Evolutionary conservation across 352 stramenopile genomes (phyloP), one percentile per base, ranked within the genome.

Genomic region (Phytophthora nicotianae): DNA sequence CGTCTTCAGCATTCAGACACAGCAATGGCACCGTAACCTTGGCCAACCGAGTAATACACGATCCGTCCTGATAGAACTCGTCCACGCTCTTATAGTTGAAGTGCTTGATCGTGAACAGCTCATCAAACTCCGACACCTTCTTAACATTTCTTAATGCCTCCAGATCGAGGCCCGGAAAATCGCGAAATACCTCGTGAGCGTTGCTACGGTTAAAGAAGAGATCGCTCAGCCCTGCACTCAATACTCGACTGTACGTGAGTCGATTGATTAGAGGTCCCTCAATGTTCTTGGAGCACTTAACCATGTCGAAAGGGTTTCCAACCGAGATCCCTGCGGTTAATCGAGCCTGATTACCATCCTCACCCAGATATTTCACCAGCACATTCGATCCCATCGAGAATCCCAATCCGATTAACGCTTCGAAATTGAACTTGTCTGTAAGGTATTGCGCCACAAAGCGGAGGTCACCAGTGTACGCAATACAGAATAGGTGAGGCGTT

Each of bases 381-480:
- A 92, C 77, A 48, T 92, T 90, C 5, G 79, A 83, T 9, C 81
- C 83, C 67, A 92, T 83, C 5, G 83, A 92, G 51, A 89, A 92
- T 7, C 83, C 83, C 13, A 88, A 51, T 16, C 71, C 80, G 11
- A 90, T 43, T 40, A 87, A 74, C 27, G 70, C 58, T 41, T 79
- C 55, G 50, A 89, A 86, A 35, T 68, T 53, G 65, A 86, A 88
- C 47, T 65, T 76, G 2, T 63, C 50, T 16, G 40, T 24, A 1
- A 92, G 50, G 14, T 70, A 68, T 50, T 60, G 37, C 5, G 76
- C 54, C 13, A 88, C 76, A 32, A 74, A 70, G 24, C 77, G 77
- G 47, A 92, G 65, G 50, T 92, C 83, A 38, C 76, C 75, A 4
- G 83, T 92, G 71, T 89, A 89, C 19, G 71, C 84, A 24, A 71